A percentile compares a stretch with the other conserved stretches of the same genome.
phyloP scores from a whole-genome alignment of 2,329 filamentous ascomycete species.

The Lojkania enalia region DNA sequence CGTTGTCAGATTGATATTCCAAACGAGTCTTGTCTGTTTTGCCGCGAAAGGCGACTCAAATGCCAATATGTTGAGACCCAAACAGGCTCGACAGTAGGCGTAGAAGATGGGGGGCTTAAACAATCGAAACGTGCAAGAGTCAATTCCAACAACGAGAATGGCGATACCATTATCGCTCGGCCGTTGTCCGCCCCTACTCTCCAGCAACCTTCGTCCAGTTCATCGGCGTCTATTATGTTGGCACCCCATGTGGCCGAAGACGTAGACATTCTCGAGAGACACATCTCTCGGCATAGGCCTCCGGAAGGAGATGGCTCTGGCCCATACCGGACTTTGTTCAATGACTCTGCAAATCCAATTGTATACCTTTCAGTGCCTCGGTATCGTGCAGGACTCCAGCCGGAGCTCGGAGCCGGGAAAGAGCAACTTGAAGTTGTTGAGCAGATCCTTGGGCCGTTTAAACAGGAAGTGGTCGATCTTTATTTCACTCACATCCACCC shows the following conservation, averaged over 20 bases:
- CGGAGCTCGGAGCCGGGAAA: conserved; percentile 39
- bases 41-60: conserved; percentile 41
- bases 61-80: conserved; percentile 43
- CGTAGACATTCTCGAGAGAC: conserved; percentile 45
- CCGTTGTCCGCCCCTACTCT: conserved; percentile 30
- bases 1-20: conserved; percentile 48
- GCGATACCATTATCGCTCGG: conserved; percentile 23
- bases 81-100: conserved; percentile 24
- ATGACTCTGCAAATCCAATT: conserved; percentile 46
- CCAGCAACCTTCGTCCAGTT: conserved; percentile 34
- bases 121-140: conserved; percentile 31
- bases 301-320: conserved; percentile 32
- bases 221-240: conserved; percentile 45
- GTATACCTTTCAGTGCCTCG: conserved; percentile 54
- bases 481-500: conserved; percentile 48
- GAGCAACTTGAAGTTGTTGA: conserved; percentile 48
- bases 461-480: conserved; percentile 47
- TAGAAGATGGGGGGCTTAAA: conserved; percentile 26
- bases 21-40: conserved; percentile 45
- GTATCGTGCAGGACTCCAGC: conserved; percentile 51
- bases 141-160: conserved; percentile 31
- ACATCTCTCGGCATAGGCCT: conserved; percentile 40
- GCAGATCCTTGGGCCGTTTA: conserved; percentile 45
- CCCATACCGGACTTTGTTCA: conserved; percentile 57
- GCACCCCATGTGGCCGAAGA: conserved; percentile 48